Conservation (phyloP, 2,329 filamentous ascomycete genomes). For the Fusarium pininemorale region DNA sequence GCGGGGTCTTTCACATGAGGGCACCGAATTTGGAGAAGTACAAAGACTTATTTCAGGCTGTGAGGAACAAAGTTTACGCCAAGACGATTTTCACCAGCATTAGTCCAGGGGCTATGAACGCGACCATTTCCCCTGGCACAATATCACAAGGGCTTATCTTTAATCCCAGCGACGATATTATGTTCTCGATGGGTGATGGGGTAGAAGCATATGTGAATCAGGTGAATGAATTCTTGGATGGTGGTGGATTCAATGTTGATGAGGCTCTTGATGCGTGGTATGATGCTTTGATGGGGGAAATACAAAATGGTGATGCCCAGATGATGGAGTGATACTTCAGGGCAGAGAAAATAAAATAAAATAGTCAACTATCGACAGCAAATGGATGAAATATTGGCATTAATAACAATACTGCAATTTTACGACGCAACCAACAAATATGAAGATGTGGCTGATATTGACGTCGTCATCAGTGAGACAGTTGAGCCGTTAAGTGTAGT, state of each 20-base stretch:
- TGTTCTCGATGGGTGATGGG: background rate
- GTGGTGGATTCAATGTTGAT: background rate
- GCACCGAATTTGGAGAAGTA: background rate
- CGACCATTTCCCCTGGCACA: background rate
- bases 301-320: background rate
- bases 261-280: slow-evolving; percentile 14
- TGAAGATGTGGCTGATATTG: background rate
- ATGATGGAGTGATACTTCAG: background rate
- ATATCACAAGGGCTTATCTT: background rate
- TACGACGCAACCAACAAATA: background rate
- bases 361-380: fast-evolving
- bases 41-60: background rate
- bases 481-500: background rate
- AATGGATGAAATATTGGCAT: no score
- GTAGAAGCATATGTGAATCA: background rate
- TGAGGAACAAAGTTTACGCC: background rate
- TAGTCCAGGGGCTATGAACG: background rate
- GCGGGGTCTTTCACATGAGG: fast-evolving
- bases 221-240: background rate
- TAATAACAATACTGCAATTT: fast-evolving
- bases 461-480: background rate
- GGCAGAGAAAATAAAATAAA: fast-evolving
- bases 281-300: background rate
- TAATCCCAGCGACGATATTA: background rate
- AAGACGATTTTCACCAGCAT: background rate